Percentiles rank a stretch among this genome's conserved stretches.
phyloP scores from a whole-genome alignment of 1,284 basidiomycete species.

The Cutaneotrichosporon sp. region DNA sequence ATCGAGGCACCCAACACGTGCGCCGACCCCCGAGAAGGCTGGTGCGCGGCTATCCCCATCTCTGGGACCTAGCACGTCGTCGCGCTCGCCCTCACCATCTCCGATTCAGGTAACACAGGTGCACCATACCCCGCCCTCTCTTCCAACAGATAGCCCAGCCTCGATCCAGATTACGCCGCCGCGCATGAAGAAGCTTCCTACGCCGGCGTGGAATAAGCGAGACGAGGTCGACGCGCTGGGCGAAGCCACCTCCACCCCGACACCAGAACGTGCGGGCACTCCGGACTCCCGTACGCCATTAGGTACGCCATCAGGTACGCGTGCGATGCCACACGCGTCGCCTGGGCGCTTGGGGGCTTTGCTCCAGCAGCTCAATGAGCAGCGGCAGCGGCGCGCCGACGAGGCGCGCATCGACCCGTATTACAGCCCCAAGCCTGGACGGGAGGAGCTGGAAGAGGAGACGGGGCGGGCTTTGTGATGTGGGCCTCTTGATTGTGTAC shows the following conservation, averaged over 20 bases:
- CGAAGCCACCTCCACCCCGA: background rate
- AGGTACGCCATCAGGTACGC: background rate
- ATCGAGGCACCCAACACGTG: background rate
- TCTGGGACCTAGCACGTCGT: background rate
- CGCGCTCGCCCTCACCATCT: background rate
- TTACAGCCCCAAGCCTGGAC: background rate
- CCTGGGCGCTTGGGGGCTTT: background rate
- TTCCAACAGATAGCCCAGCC: background rate
- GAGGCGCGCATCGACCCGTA: conserved; percentile 5
- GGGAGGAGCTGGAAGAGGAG: background rate
- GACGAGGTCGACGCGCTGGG: conserved; percentile 9
- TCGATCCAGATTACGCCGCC: background rate
- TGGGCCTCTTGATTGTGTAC: background rate
- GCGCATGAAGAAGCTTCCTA: background rate
- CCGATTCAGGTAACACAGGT: too few species aligned
- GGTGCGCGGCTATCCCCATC: background rate
- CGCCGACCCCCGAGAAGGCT: background rate
- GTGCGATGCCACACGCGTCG: background rate
- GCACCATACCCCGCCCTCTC: background rate
- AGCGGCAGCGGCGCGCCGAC: conserved; percentile 1
- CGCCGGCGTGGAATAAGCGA: background rate
- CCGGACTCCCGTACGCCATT: background rate
- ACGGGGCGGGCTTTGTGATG: background rate
- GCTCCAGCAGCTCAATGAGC: background rate
- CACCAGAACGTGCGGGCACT: background rate